Percentiles rank a stretch among this genome's conserved stretches.
Conservation (phyloP, 805 yeast species). For the Tanozyma kutaoensis region DNA sequence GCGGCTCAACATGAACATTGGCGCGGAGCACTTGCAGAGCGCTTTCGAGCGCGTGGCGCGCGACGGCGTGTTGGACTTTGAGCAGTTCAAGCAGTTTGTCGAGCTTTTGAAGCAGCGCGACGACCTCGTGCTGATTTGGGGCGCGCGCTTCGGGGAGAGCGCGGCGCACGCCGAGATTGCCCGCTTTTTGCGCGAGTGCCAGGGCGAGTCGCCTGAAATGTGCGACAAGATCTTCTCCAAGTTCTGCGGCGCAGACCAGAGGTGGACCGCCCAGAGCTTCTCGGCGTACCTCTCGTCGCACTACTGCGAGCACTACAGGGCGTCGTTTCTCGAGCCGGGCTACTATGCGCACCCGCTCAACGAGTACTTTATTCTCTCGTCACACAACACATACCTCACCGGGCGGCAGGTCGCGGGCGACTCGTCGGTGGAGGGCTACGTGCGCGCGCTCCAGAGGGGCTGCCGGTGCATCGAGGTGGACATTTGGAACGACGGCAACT, state of each 20-base stretch:
- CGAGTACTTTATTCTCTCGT: conserved; percentile 82
- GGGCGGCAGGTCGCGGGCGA: conserved; percentile 85
- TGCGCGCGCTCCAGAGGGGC: conserved; percentile 77
- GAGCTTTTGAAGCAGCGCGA: conserved; percentile 47
- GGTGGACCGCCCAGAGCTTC: conserved; percentile 2
- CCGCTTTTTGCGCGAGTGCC: too few relatives aligned
- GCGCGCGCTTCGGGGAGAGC: conserved; percentile 10
- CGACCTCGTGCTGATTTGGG: conserved; percentile 47
- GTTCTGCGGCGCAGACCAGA: conserved; percentile 9
- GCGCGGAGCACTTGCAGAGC: conserved; percentile 31
- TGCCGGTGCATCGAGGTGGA: conserved; percentile 94
- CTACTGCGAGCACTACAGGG: conserved; percentile 3
- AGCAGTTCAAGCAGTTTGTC: conserved; percentile 68
- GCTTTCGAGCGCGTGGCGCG: conserved; percentile 36
- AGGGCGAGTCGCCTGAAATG: too few relatives aligned
- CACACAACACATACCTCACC: conserved; percentile 84
- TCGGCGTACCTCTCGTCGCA: conserved; percentile 3
- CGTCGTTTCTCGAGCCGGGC: conserved; percentile 2
- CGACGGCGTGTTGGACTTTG: conserved; percentile 35
- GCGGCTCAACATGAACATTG: conserved; percentile 61
- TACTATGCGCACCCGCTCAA: conserved; percentile 46
- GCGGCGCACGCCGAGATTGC: too few relatives aligned
- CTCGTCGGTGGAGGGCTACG: conserved; percentile 83
- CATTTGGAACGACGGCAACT: conserved; percentile 58
- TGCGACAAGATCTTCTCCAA: conserved; percentile 11